A percentile compares a stretch with the other conserved stretches of the same genome.
Evolutionary conservation across 2,329 filamentous ascomycete genomes (phyloP).

Genomic region (Cordyceps cateniannulata): DNA sequence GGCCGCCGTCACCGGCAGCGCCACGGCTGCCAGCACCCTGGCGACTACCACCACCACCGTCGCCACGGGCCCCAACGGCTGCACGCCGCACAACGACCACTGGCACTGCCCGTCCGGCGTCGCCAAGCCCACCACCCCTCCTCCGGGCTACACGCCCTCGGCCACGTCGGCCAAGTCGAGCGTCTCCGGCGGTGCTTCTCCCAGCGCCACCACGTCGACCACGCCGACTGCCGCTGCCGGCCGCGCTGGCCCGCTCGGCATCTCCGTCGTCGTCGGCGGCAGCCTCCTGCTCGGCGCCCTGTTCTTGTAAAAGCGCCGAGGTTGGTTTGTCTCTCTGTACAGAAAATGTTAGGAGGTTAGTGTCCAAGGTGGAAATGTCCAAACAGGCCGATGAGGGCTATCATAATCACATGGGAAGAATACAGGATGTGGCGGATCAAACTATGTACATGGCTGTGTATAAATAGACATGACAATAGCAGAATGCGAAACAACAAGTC

Average conservation of each 20-base stretch:
- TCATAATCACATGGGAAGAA: neutral
- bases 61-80: neutral
- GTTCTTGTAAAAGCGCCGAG: constrained; percentile 6
- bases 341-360: neutral
- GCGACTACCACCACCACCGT: neutral
- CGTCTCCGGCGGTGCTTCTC: neutral
- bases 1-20: neutral
- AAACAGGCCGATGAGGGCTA: neutral
- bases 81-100: constrained; percentile 14
- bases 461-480: constrained; percentile 4
- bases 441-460: constrained; percentile 1
- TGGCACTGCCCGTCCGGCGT: constrained; percentile 19
- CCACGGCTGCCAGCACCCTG: neutral
- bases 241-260: neutral
- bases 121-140: constrained; percentile 9
- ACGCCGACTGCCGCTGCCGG: constrained; percentile 4
- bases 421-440: neutral
- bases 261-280: constrained; percentile 11
- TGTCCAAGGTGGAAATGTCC: neutral
- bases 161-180: neutral
- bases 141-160: neutral
- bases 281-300: constrained; percentile 14
- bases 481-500: neutral
- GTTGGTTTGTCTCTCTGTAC: too few relatives aligned
- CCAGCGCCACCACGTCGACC: neutral